Percentiles rank a stretch among this genome's conserved stretches.
Conservation (phyloP, 2,329 filamentous ascomycete species). For the Cytospora chrysosperma region DNA sequence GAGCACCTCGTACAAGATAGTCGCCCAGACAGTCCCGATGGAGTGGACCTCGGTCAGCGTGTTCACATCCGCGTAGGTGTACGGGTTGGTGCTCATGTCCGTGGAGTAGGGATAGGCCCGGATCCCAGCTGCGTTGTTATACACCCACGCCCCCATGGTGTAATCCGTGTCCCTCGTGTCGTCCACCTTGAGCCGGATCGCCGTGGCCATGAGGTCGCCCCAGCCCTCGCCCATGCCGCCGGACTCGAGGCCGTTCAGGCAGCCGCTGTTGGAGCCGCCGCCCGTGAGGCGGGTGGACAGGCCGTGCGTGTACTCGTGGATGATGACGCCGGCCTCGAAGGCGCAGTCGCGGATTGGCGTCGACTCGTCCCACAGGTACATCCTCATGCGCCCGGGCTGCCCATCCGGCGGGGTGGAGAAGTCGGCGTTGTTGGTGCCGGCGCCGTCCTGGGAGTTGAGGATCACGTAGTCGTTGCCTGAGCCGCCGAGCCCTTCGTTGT, state of each 20-base stretch:
- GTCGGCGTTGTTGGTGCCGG: conserved; percentile 56
- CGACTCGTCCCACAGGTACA: conserved; percentile 55
- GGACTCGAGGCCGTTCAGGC: conserved; percentile 46
- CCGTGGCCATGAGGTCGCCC: conserved; percentile 55
- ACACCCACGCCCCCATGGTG: conserved; percentile 50
- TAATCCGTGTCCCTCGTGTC: conserved; percentile 49
- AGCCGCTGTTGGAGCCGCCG: conserved; percentile 52
- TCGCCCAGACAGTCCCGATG: conserved; percentile 53
- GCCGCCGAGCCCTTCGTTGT: conserved; percentile 56
- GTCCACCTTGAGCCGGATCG: conserved; percentile 45
- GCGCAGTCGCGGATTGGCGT: conserved; percentile 50
- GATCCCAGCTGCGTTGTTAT: conserved; percentile 44
- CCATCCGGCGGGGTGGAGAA: conserved; percentile 56
- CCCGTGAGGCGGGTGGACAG: conserved; percentile 59
- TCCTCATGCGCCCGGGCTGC: conserved; percentile 52
- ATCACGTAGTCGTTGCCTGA: conserved; percentile 52
- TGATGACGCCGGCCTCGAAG: conserved; percentile 60
- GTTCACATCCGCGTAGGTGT: conserved; percentile 48
- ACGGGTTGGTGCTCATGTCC: conserved; percentile 47
- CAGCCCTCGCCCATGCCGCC: conserved; percentile 60
- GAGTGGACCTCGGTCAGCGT: conserved; percentile 41
- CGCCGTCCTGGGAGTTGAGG: conserved; percentile 57
- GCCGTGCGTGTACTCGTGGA: conserved; percentile 59
- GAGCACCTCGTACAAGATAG: conserved; percentile 54
- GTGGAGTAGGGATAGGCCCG: conserved; percentile 53